Percentiles rank a stretch among this genome's conserved stretches.
These are phyloP conservation scores for Mycena pura DNA, from an alignment of 768 basidiomycete species.

Conservation along the genomic window DNA sequence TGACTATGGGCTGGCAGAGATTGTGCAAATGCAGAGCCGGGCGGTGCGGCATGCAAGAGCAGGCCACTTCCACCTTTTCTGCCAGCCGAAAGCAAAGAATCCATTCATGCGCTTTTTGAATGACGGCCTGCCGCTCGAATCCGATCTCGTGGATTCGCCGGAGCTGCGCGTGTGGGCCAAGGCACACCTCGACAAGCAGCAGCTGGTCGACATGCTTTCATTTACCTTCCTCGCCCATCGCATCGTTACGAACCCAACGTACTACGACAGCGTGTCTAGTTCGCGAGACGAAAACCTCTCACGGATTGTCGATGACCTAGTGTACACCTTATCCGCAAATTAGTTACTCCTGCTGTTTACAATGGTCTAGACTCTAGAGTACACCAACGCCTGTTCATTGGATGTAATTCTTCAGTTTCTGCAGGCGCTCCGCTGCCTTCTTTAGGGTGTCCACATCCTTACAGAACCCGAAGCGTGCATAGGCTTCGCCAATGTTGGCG, in stretches of 20 bases:
- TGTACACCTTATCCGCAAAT: constrained; percentile 20
- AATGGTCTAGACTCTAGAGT: constrained; percentile 13
- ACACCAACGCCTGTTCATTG: constrained; percentile 24
- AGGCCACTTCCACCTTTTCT: constrained; percentile 85
- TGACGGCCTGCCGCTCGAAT: constrained; percentile 91
- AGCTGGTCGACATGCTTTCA: constrained; percentile 76
- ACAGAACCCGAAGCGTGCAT: constrained; percentile 92
- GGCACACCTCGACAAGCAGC: constrained; percentile 59
- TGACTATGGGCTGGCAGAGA: constrained; percentile 82
- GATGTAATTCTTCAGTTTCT: constrained; percentile 72
- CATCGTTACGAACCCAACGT: constrained; percentile 79
- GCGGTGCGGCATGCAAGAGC: constrained; percentile 69
- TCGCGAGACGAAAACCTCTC: constrained; percentile 67
- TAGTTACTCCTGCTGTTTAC: constrained; percentile 2
- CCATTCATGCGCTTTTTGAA: constrained; percentile 84
- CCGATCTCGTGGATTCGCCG: constrained; percentile 62
- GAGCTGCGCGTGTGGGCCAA: constrained; percentile 53
- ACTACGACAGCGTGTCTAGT: constrained; percentile 67
- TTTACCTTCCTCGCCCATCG: constrained; percentile 83
- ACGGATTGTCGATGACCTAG: constrained; percentile 66
- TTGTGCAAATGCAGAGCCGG: constrained; percentile 91
- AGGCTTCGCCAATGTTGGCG: constrained; percentile 83
- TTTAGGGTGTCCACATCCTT: constrained; percentile 89
- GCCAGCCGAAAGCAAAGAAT: constrained; percentile 85
- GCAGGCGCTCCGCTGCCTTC: constrained; percentile 83